Base-by-base conservation (phyloP, 805 yeast species). In the Wickerhamiella kurtzmanii region DNA sequence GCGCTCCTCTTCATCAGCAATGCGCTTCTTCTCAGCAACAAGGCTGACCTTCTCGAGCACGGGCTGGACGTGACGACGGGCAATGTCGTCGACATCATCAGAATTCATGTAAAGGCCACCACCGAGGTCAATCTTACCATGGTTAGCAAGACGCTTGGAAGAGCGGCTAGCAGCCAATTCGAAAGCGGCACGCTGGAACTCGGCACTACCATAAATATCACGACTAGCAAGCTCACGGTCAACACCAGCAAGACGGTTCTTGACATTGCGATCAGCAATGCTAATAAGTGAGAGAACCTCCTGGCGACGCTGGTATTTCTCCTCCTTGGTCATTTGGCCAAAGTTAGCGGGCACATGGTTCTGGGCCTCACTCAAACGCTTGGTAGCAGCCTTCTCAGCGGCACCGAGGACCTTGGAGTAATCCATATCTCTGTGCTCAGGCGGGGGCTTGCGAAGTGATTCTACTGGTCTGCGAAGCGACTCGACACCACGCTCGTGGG, bases 61-160 rank as follows among this genome's bases (percentile, higher is more conserved):
- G 6, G 98, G 98, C 54, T 75, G 72, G 48, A 92, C 95, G 58
- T 83, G 71, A 42, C 78, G 73, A 50, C 77, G 67, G 18, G 98
- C 97, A 68, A 89, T 75, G 44, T 73, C 73, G 53, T 84, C 81
- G 51, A 92, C 75, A 58, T 88, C 96, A 18, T 70, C 73, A 50
- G 74, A 81, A 37, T 82, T 70, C 73, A 89, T 76, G 58, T 73
- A 75, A 48, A 84, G 71, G 2, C 96, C 97, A 52, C 94, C 95
- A 50, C 98, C 98, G 52, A 89, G 66, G 58, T 85, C 72, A 56
- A 86, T 69, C 61, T 79, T 75, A 53, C 79, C 77, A 44, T 56
- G 60, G 51, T 67, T 60, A 51, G 71, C 69, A 43, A 73, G 59
- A 57, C 89, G 73, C 60, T 75, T 77, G 44, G 74, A 75, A 42